Evolutionary conservation across 163 green algal species (phyloP), one percentile per base, ranked within the genome.

Genomic region (Prototheca wickerhamii): DNA sequence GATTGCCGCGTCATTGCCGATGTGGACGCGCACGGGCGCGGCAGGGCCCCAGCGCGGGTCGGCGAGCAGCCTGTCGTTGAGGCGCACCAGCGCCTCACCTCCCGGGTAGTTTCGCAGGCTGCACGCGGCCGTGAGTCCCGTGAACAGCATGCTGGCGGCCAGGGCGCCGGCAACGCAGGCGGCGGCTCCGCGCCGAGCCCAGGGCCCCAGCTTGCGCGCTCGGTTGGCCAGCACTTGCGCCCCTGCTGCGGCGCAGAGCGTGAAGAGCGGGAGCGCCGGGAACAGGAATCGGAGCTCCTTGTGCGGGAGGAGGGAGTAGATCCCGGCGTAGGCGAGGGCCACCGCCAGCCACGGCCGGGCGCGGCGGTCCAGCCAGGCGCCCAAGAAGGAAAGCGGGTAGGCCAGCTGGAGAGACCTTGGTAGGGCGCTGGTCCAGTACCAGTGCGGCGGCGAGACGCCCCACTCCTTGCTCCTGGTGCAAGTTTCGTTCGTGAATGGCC

Each of bases 231-330:
- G 72, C 18, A 80, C 5, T 17, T 78, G 65, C 25, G 35, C 55
- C 37, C 64, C 83, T 23, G 42, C 60, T 8, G 86, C 82, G 2
- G 86, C 84, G 17, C 64, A 63, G 23, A 86, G 35, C 46, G 89
- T 94, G 67, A 88, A 82, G 15, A 89, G 64, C 8, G 87, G 86
- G 51, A 95, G 57, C n/a, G 79, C 72, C 8, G 86, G 86, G 34
- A 95, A 83, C 21, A 95, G 57, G 72, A 95, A 95, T 2, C 87
- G 69, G 2, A 89, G 70, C 68, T 91, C 86, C 71, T 95, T 95
- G 76, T 95, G 88, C 1, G 73, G 73, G 23, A 95, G 77, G 12
- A 73, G 61, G 1, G 82, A 92, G 68, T 92, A 94, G 21, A 91
- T 61, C 1, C 50, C 52, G 3, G 91, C 58, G 59, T 86, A 95